Evolutionary conservation across 2,329 filamentous ascomycete species (phyloP).

Genomic region (Verticillium klebahnii): DNA sequence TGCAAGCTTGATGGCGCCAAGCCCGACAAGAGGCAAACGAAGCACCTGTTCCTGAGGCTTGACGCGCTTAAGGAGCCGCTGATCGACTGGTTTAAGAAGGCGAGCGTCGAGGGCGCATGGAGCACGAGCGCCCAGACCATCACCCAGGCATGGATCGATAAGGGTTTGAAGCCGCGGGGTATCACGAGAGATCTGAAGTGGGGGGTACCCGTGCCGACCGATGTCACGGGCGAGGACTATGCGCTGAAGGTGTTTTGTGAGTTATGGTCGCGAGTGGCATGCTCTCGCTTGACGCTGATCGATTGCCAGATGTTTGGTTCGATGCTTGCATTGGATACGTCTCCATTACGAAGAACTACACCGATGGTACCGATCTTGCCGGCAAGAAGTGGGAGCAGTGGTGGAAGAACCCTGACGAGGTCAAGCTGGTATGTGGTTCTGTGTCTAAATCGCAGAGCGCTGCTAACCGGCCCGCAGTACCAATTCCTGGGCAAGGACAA

Average conservation of each 20-base stretch:
- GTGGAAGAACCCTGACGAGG: conserved; percentile 88
- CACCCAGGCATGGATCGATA: conserved; percentile 74
- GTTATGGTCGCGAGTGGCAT: neutral
- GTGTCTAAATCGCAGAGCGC: neutral
- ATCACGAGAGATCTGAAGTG: conserved; percentile 93
- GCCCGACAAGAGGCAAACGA: conserved; percentile 76
- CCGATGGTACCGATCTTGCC: conserved; percentile 41
- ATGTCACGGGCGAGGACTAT: conserved; percentile 46
- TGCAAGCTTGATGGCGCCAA: conserved; percentile 88
- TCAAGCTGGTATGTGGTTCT: conserved; percentile 52
- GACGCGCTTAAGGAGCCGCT: conserved; percentile 78
- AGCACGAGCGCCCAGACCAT: conserved; percentile 70
- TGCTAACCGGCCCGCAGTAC: conserved; percentile 41
- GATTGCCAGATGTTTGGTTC: conserved; percentile 49
- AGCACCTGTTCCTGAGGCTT: conserved; percentile 84
- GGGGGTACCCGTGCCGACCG: conserved; percentile 61
- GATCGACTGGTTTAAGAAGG: conserved; percentile 70
- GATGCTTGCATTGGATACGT: conserved; percentile 56
- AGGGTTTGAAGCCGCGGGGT: conserved; percentile 79
- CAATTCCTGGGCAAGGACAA: conserved; percentile 86
- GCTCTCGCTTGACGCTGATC: neutral
- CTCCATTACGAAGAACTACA: conserved; percentile 92
- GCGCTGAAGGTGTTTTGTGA: conserved; percentile 64
- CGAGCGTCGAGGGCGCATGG: conserved; percentile 72
- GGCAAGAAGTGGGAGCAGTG: conserved; percentile 80